Percentiles rank a stretch among this genome's conserved stretches.
These are phyloP conservation scores for Solanum peruvianum DNA, from an alignment of 257 asterid genomes.

Conservation along the genomic window DNA sequence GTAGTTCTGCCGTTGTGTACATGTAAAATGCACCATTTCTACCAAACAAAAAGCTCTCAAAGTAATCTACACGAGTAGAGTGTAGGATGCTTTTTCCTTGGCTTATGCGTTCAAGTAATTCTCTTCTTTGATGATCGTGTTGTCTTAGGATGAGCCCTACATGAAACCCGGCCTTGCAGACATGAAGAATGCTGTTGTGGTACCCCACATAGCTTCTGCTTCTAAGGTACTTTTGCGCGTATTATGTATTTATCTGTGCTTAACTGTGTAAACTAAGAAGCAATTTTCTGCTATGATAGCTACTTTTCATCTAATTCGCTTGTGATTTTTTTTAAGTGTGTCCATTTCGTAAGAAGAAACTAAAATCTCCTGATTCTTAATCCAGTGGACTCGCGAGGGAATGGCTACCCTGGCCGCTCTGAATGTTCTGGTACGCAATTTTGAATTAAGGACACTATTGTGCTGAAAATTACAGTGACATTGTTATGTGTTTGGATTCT, in stretches of 20 bases:
- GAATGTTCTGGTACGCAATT: constrained; percentile 67
- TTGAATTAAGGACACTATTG: neutral
- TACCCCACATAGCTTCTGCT: constrained; percentile 98
- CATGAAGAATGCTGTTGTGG: constrained; percentile 82
- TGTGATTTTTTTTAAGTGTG: neutral
- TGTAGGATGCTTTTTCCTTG: neutral
- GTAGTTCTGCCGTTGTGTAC: neutral
- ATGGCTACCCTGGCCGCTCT: constrained; percentile 96
- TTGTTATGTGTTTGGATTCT: neutral
- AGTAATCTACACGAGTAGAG: neutral
- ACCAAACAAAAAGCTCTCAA: neutral
- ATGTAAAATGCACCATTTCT: neutral
- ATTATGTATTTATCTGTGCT: neutral
- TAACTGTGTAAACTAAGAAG: neutral
- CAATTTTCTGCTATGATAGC: neutral
- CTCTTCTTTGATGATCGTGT: neutral
- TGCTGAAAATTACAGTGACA: neutral
- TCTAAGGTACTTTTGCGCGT: constrained; percentile 49
- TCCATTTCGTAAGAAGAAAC: neutral
- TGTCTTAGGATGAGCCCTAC: constrained; percentile 72
- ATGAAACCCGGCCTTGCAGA: constrained; percentile 93
- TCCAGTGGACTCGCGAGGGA: constrained; percentile 99
- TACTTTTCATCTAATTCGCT: neutral
- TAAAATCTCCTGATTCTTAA: neutral
- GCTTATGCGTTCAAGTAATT: neutral